These are phyloP conservation scores for Tetrahymena elliotti DNA, from an alignment of 73 alveolate genomes.

Conservation along the genomic window DNA sequence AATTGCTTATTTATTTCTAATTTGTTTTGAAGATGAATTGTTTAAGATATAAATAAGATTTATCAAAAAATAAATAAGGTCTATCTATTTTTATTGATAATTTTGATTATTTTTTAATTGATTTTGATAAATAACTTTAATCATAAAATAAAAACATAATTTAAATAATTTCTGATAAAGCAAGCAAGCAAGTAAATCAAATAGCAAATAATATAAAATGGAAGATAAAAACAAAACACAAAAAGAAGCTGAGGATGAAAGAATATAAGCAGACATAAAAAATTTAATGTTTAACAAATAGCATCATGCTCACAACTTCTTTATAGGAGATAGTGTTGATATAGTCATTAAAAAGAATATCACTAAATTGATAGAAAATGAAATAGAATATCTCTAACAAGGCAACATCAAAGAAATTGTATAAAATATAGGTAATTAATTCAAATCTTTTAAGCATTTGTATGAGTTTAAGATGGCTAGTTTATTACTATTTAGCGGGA, in stretches of 20 bases:
- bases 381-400: background rate
- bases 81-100: too few species aligned
- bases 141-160: too few species aligned
- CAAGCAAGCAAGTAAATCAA: too few species aligned
- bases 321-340: background rate
- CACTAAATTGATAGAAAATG: background rate
- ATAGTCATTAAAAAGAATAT: background rate
- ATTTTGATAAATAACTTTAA: background rate
- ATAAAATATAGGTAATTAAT: background rate
- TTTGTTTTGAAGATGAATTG: too few species aligned
- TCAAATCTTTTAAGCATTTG: background rate
- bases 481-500: too few species aligned
- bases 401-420: background rate
- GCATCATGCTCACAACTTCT: background rate
- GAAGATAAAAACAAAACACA: background rate
- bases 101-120: background rate
- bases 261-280: background rate
- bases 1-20: too few species aligned
- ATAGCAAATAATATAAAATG: background rate
- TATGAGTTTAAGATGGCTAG: background rate
- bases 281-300: background rate
- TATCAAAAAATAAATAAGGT: too few species aligned
- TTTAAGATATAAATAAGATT: too few species aligned
- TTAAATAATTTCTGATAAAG: too few species aligned
- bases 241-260: background rate